These are phyloP conservation scores for Vaccinium corymbosum DNA, from an alignment of 148 eudicot genomes.

Conservation along the genomic window DNA sequence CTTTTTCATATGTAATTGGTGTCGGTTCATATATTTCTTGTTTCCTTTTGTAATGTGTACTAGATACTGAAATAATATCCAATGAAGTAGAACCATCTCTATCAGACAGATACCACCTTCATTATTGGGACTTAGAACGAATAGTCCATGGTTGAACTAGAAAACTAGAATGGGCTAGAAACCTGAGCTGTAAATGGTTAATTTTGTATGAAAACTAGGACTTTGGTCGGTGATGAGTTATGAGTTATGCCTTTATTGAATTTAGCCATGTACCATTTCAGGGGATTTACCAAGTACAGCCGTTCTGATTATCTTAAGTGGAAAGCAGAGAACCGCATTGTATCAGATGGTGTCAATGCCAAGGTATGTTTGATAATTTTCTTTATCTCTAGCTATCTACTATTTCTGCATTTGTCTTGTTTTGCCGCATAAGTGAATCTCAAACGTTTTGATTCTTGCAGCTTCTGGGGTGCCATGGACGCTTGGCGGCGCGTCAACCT, in stretches of 20 bases:
- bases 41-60: not conserved
- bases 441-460: slow-evolving; percentile 20
- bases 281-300: slow-evolving; percentile 50
- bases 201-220: not conserved
- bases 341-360: slow-evolving; percentile 48
- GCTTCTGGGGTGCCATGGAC: slow-evolving; percentile 49
- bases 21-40: not conserved
- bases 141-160: not conserved
- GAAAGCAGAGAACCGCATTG: slow-evolving; percentile 42
- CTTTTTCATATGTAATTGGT: not conserved
- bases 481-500: slow-evolving; percentile 35
- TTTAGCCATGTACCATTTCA: slow-evolving; percentile 12
- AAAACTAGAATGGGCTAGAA: not conserved
- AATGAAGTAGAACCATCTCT: not conserved
- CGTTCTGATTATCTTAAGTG: slow-evolving; percentile 40
- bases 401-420: not conserved
- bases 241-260: not conserved
- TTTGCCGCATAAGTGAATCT: not conserved
- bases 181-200: not conserved
- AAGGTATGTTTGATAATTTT: slow-evolving; percentile 26
- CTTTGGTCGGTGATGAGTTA: not conserved
- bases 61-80: not conserved
- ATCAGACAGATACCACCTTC: not conserved
- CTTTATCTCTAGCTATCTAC: not conserved
- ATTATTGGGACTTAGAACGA: not conserved